Evolutionary conservation across 495 filamentous ascomycete species (phyloP), one percentile per base, ranked within the genome.

Genomic region (Ascodesmis nigricans): DNA sequence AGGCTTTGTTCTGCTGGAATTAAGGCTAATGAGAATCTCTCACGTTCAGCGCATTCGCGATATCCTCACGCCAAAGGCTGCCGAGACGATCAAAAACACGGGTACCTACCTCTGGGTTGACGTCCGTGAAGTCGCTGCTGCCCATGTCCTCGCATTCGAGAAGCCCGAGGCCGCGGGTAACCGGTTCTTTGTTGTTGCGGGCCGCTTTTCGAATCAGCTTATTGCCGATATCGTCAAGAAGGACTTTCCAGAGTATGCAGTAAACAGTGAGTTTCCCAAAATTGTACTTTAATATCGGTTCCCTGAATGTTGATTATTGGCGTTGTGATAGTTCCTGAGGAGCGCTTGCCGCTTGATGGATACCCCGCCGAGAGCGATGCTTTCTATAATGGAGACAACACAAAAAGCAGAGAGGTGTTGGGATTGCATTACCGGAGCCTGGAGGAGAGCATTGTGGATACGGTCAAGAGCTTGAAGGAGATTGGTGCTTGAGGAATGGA

Each of bases 111-210:
- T 72, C 9, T 78, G 66, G 65, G 62, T 69, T 13, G 73, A 78
- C 52, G 73, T 78, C 5, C 63, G 70, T 5, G 44, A 84, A 40
- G 57, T 79, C 24, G 77, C 78, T 0, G 51, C 67, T 6, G 72
- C 71, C 3, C 78, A 90, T 50, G 65, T 83, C 5, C 61, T 64
- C 13, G 73, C 77, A 2, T 71, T 75, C 14, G 72, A 78, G 34
- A 53, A 66, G 4, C 53, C 66, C 1, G 69, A 70, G 23, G 75
- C 74, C 4, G 71, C 64, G 1, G 65, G 64, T 23, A 67, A 82
- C 53, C 58, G 79, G 21, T 82, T 78, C 55, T 77, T 84, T 55
- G 54, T 72, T 0, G 49, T 35, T 6, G 51, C 41, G 3, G 78
- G 83, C 5, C 63, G 32, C 21, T 45, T 47, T 61, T 59, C 19